Conservation (phyloP, 139 green algal genomes). For the Volvox africanus region DNA sequence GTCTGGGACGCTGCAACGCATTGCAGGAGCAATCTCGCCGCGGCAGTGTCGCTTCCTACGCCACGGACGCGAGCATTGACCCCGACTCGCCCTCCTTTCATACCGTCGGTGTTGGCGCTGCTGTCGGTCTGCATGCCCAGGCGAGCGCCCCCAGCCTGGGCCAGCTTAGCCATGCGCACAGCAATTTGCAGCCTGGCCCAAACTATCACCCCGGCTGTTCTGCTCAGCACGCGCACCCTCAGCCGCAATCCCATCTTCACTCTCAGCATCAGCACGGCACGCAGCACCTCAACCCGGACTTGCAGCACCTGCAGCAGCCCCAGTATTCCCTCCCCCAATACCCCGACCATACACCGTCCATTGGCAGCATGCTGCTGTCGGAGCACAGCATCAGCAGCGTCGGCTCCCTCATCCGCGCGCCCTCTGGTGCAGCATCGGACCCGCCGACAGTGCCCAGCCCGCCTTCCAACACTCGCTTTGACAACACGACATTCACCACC, state of each 20-base stretch:
- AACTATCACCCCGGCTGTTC: too few relatives aligned
- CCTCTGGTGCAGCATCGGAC: slow-evolving; percentile 2
- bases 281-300: background rate
- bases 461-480: background rate
- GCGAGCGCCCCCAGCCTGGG: background rate
- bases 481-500: slow-evolving; percentile 16
- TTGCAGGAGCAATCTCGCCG: background rate
- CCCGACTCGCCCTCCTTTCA: slow-evolving; percentile 28
- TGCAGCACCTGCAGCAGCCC: background rate
- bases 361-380: slow-evolving; percentile 5
- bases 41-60: slow-evolving; percentile 29
- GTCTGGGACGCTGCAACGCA: background rate
- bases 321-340: background rate
- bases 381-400: slow-evolving; percentile 24
- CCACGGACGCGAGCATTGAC: slow-evolving; percentile 16
- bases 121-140: background rate
- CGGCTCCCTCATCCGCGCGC: background rate
- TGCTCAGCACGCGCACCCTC: too few relatives aligned
- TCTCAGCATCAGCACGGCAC: background rate
- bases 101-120: background rate
- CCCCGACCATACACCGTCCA: background rate
- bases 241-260: background rate
- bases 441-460: slow-evolving; percentile 5
- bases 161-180: background rate
- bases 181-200: background rate